These are phyloP conservation scores for Erysimum cheiranthoides DNA, from an alignment of 345 rosid genomes.

Conservation along the genomic window DNA sequence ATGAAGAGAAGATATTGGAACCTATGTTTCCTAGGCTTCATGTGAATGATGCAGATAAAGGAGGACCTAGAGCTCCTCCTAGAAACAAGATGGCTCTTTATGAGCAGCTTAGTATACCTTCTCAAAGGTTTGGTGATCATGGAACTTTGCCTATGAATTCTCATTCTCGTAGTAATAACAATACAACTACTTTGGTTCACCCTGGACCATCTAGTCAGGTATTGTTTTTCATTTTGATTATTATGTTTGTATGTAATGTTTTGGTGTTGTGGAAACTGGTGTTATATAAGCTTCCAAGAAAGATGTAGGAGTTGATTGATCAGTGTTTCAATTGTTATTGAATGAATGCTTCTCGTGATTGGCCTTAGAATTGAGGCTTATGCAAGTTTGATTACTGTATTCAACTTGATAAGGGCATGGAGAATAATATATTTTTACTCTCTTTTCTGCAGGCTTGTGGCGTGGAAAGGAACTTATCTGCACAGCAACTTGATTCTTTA, in stretches of 20 bases:
- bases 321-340: constrained; percentile 11
- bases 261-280: not conserved
- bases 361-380: not conserved
- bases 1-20: constrained; percentile 67
- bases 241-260: not conserved
- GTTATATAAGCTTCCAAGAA: not conserved
- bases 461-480: constrained; percentile 48
- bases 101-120: constrained; percentile 88
- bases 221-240: constrained; percentile 13
- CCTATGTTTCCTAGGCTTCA: constrained; percentile 96
- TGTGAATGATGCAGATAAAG: constrained; percentile 87
- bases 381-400: not conserved
- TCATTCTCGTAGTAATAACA: constrained; percentile 36
- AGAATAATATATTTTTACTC: not conserved
- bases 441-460: constrained; percentile 54
- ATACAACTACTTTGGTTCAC: constrained; percentile 47
- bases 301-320: not conserved
- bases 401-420: not conserved
- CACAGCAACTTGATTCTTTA: constrained; percentile 50
- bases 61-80: constrained; percentile 98
- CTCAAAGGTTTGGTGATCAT: constrained; percentile 67
- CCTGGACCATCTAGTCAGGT: constrained; percentile 71
- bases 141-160: constrained; percentile 49
- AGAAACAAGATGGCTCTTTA: constrained; percentile 99
- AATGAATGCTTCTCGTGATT: constrained; percentile 1